Conservation (phyloP, 2,329 filamentous ascomycete species). For the Colletotrichum camelliae region DNA sequence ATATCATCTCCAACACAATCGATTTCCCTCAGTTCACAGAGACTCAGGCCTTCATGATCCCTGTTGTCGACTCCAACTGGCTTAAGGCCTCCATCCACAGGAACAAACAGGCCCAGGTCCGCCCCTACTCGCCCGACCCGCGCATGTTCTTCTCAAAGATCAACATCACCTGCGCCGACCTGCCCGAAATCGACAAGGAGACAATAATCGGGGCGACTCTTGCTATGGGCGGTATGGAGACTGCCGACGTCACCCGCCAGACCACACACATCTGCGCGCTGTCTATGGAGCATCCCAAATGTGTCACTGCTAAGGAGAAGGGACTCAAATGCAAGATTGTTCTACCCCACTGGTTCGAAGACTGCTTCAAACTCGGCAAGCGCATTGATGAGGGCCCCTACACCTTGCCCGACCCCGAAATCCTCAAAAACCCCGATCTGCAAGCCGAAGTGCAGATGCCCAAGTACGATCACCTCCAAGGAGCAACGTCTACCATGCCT, state of each 20-base stretch:
- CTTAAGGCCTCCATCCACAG: conserved; percentile 73
- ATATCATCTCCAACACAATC: conserved; percentile 73
- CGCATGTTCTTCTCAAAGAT: conserved; percentile 89
- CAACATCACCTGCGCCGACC: conserved; percentile 79
- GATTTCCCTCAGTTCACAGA: conserved; percentile 89
- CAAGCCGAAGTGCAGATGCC: conserved; percentile 62
- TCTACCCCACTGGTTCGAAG: conserved; percentile 97
- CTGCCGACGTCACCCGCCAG: conserved; percentile 70
- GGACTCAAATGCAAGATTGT: conserved; percentile 80
- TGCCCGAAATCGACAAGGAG: conserved; percentile 87
- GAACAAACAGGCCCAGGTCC: conserved; percentile 75
- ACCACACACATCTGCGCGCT: conserved; percentile 92
- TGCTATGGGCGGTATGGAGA: conserved; percentile 86
- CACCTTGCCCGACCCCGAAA: conserved; percentile 82
- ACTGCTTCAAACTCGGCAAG: conserved; percentile 91
- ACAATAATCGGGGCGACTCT: conserved; percentile 89
- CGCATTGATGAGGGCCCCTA: conserved; percentile 91
- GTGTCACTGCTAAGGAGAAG: conserved; percentile 66
- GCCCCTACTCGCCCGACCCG: conserved; percentile 90
- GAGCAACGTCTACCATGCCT: conserved; percentile 63
- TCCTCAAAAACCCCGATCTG: conserved; percentile 67
- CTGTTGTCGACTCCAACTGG: conserved; percentile 85
- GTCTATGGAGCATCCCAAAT: conserved; percentile 76
- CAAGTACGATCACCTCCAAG: conserved; percentile 65
- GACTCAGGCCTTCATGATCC: conserved; percentile 78